A percentile compares a stretch with the other conserved stretches of the same genome.
phyloP scores from a whole-genome alignment of 169 alveolate genomes.

The Eimeria acervulina region DNA sequence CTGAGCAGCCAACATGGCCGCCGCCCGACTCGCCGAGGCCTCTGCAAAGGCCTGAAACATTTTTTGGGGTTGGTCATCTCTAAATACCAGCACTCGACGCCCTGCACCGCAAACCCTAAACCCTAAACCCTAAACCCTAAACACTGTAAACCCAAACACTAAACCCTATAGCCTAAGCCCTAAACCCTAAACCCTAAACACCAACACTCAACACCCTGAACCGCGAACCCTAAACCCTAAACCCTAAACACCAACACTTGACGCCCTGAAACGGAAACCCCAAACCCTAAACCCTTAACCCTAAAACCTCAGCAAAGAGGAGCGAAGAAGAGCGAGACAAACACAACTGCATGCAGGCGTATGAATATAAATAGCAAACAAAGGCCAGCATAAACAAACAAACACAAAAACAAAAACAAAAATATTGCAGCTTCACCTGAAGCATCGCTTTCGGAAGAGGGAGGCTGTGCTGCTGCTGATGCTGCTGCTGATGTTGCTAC shows the following conservation, averaged over 20 bases:
- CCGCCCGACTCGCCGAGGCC: not conserved
- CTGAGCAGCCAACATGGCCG: not conserved
- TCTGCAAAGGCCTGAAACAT: not conserved
- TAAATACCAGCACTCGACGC: not conserved
- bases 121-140: constrained; percentile 7
- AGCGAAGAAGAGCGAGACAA: too few relatives aligned
- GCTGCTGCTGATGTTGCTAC: not conserved
- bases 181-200: not conserved
- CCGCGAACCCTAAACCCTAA: too few relatives aligned
- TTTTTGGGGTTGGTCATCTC: not conserved
- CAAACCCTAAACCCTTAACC: too few relatives aligned
- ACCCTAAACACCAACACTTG: too few relatives aligned
- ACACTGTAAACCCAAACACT: not conserved
- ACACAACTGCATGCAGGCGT: too few relatives aligned
- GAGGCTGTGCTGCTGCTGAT: not conserved
- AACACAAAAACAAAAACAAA: too few relatives aligned
- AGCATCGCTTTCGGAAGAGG: not conserved
- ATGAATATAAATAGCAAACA: too few relatives aligned
- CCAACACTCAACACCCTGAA: too few relatives aligned
- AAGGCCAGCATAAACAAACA: too few relatives aligned
- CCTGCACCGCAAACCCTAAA: not conserved
- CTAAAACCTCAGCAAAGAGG: too few relatives aligned
- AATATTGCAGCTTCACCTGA: not conserved
- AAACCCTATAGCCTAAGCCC: constrained; percentile 23
- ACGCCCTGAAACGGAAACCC: too few relatives aligned